Evolutionary conservation across 1,284 basidiomycete species (phyloP), one percentile per base, ranked within the genome.

Genomic region (Ganoderma leucocontextum): DNA sequence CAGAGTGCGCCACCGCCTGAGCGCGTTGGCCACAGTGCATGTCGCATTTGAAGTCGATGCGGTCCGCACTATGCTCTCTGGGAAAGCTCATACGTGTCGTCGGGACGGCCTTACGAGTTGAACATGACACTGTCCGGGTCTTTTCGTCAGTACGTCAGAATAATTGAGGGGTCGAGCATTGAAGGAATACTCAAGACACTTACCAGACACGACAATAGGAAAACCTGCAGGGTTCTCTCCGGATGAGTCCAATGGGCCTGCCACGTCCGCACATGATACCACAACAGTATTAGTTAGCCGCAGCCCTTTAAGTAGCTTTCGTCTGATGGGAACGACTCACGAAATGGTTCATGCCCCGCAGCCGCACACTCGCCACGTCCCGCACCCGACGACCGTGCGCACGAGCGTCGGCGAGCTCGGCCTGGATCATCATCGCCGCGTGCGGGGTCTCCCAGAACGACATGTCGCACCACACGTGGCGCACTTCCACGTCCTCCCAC

Each of bases 381-480:
- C 60, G 22, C 25, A 49, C 29, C n/a, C 47, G 47, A 15, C 36
- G 47, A 22, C 61, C 61, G 29, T 9, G 33, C 49, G 35, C 49
- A 10, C 33, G 47, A 7, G 62, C 65, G 9, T 53, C 62, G 35
- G 42, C 62, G 47, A 67, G 25, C 63, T 70, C 68, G 10, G 62
- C 62, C n/a, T 44, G 59, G 19, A 70, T 15, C 7, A 42, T 41
- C 62, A 62, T 52, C 39, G 42, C 47, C 22, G 59, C 65, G 22
- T 57, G 41, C 13, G 49, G 38, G 39, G 33, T 29, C 53, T 70
- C 68, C 65, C 65, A 64, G 12, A 66, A 59, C 19, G 65, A 64
- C 39, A 49, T 62, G 35, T 70, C 68, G 59, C 68, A 55, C 65
- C 65, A 64, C 17, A 67, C 55, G 25, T 61, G 42, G 29, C 65